Conservation (phyloP, 1,284 basidiomycete species). For the Amylostereum areolatum region DNA sequence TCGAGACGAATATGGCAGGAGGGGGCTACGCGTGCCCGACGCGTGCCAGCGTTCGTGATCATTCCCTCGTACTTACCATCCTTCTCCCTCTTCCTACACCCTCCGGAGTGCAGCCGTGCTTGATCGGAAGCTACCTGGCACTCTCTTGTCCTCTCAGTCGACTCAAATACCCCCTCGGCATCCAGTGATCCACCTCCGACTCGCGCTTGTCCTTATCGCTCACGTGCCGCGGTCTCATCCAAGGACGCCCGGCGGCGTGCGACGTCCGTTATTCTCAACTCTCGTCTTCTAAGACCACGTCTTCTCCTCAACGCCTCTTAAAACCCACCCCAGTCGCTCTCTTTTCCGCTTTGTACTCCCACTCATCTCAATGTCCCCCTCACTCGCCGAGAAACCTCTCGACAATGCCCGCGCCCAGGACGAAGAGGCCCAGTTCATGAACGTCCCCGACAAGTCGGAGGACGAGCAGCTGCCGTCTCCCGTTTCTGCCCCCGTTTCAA, state of each 20-base stretch:
- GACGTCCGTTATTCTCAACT: background rate
- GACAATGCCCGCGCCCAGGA: background rate
- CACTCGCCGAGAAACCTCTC: background rate
- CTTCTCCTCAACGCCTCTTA: background rate
- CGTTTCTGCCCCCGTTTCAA: constrained; percentile 36
- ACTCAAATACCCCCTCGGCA: no score
- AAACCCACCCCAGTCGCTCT: constrained; percentile 1
- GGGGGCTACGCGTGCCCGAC: no score
- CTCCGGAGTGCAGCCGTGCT: no score
- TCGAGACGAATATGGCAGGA: no score
- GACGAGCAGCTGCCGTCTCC: constrained; percentile 43
- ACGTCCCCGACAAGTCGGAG: constrained; percentile 19
- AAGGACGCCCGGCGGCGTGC: background rate
- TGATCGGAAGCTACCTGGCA: no score
- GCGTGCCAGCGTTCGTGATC: no score
- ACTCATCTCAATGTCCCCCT: background rate
- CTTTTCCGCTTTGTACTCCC: background rate
- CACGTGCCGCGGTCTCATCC: background rate
- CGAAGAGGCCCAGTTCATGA: constrained; percentile 21
- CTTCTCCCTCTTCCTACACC: no score
- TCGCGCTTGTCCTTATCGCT: no score
- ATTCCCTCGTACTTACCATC: no score
- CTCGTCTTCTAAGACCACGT: background rate
- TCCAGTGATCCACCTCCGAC: no score
- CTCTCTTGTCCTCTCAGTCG: no score